phyloP scores from a whole-genome alignment of 257 asterid genomes.

The Solanum sejunctum region DNA sequence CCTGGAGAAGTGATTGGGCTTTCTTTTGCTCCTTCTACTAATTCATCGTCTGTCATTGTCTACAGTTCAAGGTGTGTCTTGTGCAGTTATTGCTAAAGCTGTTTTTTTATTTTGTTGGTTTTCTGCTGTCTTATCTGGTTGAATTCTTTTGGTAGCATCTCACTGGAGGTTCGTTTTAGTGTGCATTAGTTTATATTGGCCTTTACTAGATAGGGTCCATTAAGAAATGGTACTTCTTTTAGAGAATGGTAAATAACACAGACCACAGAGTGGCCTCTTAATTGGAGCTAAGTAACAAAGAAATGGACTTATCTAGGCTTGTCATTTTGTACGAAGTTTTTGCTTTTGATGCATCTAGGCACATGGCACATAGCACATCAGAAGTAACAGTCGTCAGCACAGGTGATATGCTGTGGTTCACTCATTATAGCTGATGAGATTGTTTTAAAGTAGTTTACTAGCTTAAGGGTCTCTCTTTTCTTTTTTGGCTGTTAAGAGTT shows the following conservation, averaged over 20 bases:
- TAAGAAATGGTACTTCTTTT: neutral
- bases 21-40: conserved; percentile 65
- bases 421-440: neutral
- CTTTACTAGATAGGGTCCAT: neutral
- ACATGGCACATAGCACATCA: neutral
- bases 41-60: conserved; percentile 65
- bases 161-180: neutral
- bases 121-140: neutral
- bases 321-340: neutral
- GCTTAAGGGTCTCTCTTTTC: neutral
- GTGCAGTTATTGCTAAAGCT: neutral
- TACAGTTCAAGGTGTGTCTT: conserved; percentile 77
- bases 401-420: neutral
- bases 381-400: neutral
- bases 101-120: neutral
- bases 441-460: neutral
- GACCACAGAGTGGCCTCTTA: neutral
- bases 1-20: conserved; percentile 98
- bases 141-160: neutral
- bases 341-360: neutral
- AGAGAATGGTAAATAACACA: neutral
- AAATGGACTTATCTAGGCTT: neutral
- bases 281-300: neutral
- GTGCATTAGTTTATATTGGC: neutral
- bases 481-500: neutral